Evolutionary conservation across 108 stramenopile species (phyloP), one percentile per base, ranked within the genome.

Genomic region (Pseudonitzschia multiseries): DNA sequence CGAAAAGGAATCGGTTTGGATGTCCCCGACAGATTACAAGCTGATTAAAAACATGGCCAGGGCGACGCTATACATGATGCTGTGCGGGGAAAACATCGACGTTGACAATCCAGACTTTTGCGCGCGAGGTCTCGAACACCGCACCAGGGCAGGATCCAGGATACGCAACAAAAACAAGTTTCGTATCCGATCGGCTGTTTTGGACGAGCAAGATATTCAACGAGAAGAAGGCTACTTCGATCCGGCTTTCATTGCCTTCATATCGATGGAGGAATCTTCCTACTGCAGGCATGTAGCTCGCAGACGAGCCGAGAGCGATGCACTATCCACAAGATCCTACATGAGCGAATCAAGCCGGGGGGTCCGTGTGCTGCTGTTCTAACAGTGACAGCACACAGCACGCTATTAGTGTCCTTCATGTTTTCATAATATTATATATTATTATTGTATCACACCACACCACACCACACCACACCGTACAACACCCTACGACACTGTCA

Each of bases 181-280:
- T 6, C 40, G 54, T 24, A 22, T 59, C 20, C 65, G 79, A 44
- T 61, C 62, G 33, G 79, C 79, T 32, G 79, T 79, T 0, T 53
- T 79, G 68, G 68, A 69, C 51, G 79, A 79, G 52, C 79, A 79
- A 53, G 73, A 74, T 59, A 14, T 72, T 24, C 79, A 79, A 26
- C 71, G 67, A 15, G 73, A 79, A 21, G 69, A 74, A 36, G 68
- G 73, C 1, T 53, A 73, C 41, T 24, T 64, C n/a, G 79, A 79
- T 48, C 79, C 72, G 1, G 56, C 65, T 8, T 74, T 72, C 40
- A 63, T 79, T 57, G 79, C 79, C 44, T 71, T 71, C 63, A 70
- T 42, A 18, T 77, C 51, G 13, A 71, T 77, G 63, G 77, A 77
- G 5, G 64, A 56, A 36, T 67, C 77, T 0, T 22, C 26, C n/a